phyloP scores from a whole-genome alignment of 768 basidiomycete genomes.

The Suillus variegatus region DNA sequence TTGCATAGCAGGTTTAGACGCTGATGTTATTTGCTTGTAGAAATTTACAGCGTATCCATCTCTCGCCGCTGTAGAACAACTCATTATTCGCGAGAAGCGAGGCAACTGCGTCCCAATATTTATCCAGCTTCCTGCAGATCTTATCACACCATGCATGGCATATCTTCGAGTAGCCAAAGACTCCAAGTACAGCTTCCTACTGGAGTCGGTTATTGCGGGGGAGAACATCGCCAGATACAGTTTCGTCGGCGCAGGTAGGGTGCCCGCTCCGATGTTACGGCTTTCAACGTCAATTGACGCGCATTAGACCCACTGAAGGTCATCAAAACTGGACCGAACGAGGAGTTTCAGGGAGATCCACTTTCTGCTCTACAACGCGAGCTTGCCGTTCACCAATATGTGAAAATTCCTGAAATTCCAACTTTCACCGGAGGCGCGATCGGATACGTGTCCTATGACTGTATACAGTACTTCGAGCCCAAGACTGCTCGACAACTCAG shows the following conservation, averaged over 20 bases:
- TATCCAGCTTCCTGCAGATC: conserved; percentile 91
- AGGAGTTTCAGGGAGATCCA: conserved; percentile 87
- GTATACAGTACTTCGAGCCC: conserved; percentile 95
- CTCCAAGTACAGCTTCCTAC: conserved; percentile 90
- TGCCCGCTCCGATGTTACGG: conserved; percentile 1
- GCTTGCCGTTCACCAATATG: conserved; percentile 82
- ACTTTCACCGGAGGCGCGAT: conserved; percentile 98
- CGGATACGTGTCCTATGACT: conserved; percentile 97
- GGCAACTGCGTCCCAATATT: conserved; percentile 95
- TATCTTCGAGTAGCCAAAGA: conserved; percentile 92
- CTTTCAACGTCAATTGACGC: not conserved
- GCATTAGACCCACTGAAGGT: conserved; percentile 87
- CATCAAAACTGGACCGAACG: conserved; percentile 82
- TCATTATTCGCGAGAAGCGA: conserved; percentile 76
- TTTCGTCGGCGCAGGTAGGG: conserved; percentile 92
- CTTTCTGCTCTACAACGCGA: conserved; percentile 82
- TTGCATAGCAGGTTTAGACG: not conserved
- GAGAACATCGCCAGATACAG: conserved; percentile 93
- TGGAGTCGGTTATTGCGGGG: conserved; percentile 90
- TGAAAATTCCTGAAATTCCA: conserved; percentile 88
- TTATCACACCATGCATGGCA: conserved; percentile 95
- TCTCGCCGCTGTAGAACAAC: conserved; percentile 70
- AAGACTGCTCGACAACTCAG: conserved; percentile 75
- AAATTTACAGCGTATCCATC: conserved; percentile 71
- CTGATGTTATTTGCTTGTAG: conserved; percentile 34